Evolutionary conservation across 768 basidiomycete genomes (phyloP), one percentile per base, ranked within the genome.

Genomic region (Leccinum subtestaceum): DNA sequence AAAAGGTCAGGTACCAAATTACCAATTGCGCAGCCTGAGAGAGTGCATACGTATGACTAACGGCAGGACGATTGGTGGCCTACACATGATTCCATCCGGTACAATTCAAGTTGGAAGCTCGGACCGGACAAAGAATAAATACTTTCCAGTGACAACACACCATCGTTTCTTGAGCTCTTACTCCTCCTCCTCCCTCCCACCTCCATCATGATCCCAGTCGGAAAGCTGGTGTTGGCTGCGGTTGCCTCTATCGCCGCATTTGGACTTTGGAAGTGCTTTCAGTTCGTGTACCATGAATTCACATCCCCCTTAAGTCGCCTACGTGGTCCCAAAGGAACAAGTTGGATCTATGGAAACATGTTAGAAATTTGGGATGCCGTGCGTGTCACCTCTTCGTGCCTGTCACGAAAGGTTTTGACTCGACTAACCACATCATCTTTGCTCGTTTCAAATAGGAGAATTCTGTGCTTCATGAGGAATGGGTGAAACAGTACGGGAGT

Each of bases 301-400:
- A 32, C 72, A 2, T 84, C 83, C 1, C 78, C 81, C 8, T 60
- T 84, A 11, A 72, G 76, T 15, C 59, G 73, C 32, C 74, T 86
- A 32, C 84, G 79, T 8, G 65, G 65, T 19, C 85, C 84, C 0
- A 72, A 78, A 12, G 80, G 65, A 57, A 53, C 72, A 1, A 80
- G 77, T 60, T 73, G 75, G 60, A 55, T 87, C 9, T 82, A 69
- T 60, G 85, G 85, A 1, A 79, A 84, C 61, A 60, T 84, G 65
- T 72, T 66, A 52, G 74, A 81, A 8, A 79, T 86, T 13, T 73
- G 67, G 64, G 68, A 76, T 12, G 74, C 70, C 8, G 83, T 81
- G 62, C 12, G 31, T 31, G 74, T 54, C 31, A 13, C 9, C 27
- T 4, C 31, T 5, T 32, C 31, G 31, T 32, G 31, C 4, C 1